These are phyloP conservation scores for Quercus robur DNA, from an alignment of 306 rosid species.

Conservation along the genomic window DNA sequence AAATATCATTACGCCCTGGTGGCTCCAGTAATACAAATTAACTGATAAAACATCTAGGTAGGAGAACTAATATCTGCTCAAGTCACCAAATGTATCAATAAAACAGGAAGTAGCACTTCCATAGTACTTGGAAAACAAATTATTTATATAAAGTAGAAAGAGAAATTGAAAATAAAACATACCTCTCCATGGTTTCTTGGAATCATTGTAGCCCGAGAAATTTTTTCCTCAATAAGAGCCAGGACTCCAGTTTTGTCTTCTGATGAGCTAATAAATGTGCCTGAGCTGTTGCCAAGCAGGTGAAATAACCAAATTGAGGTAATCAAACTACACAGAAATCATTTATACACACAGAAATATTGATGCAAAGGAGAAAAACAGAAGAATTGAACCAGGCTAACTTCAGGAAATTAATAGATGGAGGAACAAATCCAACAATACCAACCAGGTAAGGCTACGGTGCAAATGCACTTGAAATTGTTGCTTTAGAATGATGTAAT, in stretches of 20 bases:
- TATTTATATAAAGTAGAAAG: neutral
- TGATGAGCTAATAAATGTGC: slow-evolving; percentile 51
- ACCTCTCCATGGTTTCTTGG: slow-evolving; percentile 60
- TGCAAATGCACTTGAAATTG: neutral
- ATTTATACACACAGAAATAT: neutral
- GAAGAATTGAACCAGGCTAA: neutral
- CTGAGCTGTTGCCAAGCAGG: slow-evolving; percentile 41
- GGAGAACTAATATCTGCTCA: neutral
- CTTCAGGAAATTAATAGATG: neutral
- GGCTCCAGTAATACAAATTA: no score
- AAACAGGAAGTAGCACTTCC: neutral
- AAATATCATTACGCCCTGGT: no score
- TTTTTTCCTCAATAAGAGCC: slow-evolving; percentile 49
- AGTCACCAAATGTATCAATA: neutral
- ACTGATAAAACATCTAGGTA: no score
- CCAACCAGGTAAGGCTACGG: neutral
- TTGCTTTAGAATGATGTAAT: neutral
- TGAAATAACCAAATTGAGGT: neutral
- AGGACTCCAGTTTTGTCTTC: slow-evolving; percentile 50
- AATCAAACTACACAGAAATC: neutral
- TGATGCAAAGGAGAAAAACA: neutral
- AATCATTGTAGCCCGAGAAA: slow-evolving; percentile 53
- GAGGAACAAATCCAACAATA: neutral
- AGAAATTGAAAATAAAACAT: neutral
- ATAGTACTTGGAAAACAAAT: neutral